Conservation (phyloP, 2,329 filamentous ascomycete genomes). For the Chlorencoelia australis region DNA sequence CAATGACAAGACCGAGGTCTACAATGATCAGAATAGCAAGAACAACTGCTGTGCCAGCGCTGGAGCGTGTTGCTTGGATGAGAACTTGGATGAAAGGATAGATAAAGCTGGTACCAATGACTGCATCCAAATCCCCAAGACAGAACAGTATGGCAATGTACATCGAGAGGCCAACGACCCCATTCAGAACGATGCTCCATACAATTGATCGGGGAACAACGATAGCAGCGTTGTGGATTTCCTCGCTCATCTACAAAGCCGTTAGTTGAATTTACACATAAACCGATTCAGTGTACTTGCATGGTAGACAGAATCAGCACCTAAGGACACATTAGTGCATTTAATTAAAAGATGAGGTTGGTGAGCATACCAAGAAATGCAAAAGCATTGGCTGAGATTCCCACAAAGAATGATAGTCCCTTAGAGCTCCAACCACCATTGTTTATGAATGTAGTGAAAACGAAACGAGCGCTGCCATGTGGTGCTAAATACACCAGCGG, state of each 20-base stretch:
- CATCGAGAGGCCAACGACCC: conserved; percentile 32
- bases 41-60: conserved; percentile 37
- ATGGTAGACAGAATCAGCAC: background rate
- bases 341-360: background rate
- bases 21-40: conserved; percentile 33
- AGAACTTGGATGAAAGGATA: conserved; percentile 42
- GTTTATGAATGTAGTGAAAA: conserved; percentile 26
- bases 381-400: background rate
- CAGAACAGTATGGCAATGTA: conserved; percentile 27
- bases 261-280: background rate
- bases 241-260: conserved; percentile 26
- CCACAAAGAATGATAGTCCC: conserved; percentile 27
- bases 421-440: conserved; percentile 22
- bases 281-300: background rate
- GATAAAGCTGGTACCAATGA: conserved; percentile 32
- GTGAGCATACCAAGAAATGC: background rate
- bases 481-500: conserved; percentile 25
- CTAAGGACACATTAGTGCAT: conserved; percentile 1
- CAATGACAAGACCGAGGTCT: conserved; percentile 29
- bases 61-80: conserved; percentile 35
- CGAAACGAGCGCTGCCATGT: conserved; percentile 9
- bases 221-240: conserved; percentile 35
- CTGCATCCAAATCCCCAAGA: conserved; percentile 26
- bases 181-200: conserved; percentile 36
- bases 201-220: conserved; percentile 38